A percentile compares a stretch with the other conserved stretches of the same genome.
Conservation (phyloP, 768 basidiomycete species). For the Dictyophora rubrovolvata region DNA sequence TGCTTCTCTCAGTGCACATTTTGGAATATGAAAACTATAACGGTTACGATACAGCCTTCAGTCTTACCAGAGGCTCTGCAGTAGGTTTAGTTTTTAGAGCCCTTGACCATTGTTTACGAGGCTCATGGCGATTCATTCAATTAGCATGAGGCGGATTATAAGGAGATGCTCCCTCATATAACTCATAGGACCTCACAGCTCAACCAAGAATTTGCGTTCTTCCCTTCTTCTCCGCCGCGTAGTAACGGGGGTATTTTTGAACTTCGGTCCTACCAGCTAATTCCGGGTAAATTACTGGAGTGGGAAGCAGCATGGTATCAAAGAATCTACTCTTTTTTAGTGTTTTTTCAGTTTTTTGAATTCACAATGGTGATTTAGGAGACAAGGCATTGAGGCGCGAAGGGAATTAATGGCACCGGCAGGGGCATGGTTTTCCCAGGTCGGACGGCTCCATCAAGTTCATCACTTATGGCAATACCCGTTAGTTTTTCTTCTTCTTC, state of each 20-base stretch:
- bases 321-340: background rate
- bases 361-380: slow-evolving; percentile 46
- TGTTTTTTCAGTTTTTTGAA: background rate
- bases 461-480: slow-evolving; percentile 98
- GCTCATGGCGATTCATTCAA: slow-evolving; percentile 2
- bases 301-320: slow-evolving; percentile 88
- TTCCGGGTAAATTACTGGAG: slow-evolving; percentile 83
- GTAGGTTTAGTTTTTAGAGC: slow-evolving; percentile 32
- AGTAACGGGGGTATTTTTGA: slow-evolving; percentile 89
- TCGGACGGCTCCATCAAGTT: slow-evolving; percentile 76
- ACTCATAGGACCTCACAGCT: slow-evolving; percentile 66
- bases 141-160: slow-evolving; percentile 59
- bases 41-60: slow-evolving; percentile 72
- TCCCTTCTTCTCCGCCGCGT: slow-evolving; percentile 82
- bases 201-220: slow-evolving; percentile 90
- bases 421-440: slow-evolving; percentile 88
- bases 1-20: slow-evolving; percentile 46
- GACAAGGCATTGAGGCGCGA: slow-evolving; percentile 89
- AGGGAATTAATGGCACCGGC: slow-evolving; percentile 76
- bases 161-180: slow-evolving; percentile 68
- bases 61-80: slow-evolving; percentile 52
- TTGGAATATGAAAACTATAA: slow-evolving; percentile 91
- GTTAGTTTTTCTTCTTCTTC: slow-evolving; percentile 34
- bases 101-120: background rate
- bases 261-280: slow-evolving; percentile 77